Base-by-base conservation (phyloP, 257 asterid species). In the Nicotiana tomentosiformis region DNA sequence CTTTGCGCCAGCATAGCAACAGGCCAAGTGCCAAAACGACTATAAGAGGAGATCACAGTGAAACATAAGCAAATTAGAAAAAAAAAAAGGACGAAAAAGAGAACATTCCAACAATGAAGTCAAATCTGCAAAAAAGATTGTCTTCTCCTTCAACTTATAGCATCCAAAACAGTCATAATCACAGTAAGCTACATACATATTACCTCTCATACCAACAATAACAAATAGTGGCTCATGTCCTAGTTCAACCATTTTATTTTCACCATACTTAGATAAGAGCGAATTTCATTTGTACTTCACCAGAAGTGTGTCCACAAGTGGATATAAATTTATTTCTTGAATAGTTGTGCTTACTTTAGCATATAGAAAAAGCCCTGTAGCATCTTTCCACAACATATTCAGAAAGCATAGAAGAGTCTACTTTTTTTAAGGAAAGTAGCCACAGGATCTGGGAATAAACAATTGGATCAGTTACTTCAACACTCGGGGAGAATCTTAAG, bases 1-100 rank as follows among this genome's bases (percentile, higher is more conserved):
- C 97, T 91, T 85, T 90, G 97, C 17, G 92, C 92, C 77, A 96
- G 88, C 96, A 96, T 92, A 84, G 94, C 97, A 82, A 94, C 98
- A 64, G 99, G 99, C 99, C 99, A 96, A 66, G 96, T 91, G 86
- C 99, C 99, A 84, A 96, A 94, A 83, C 98, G 98, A 66, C 98
- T 96, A 88, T 33, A 85, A 77, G 65, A 77, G 72, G 61, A 78
- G 84, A 67, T 20, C 62, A 39, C 29, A 79, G 74, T 82, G 82
- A 78, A 77, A n/a, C 20, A 76, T 7, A 76, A 76, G 80, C 46
- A 76, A 15, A 78, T 74, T 20, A 60, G 51, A 3, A 77, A 82
- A 37, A 23, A 23, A 23, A 26, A 15, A 77, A 74, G 9, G 58
- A 33, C 60, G 66, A 35, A 37, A 69, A 81, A 53, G 29, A 57